Evolutionary conservation across 2,329 filamentous ascomycete species (phyloP).

Genomic region (Zymoseptoria passerinii): DNA sequence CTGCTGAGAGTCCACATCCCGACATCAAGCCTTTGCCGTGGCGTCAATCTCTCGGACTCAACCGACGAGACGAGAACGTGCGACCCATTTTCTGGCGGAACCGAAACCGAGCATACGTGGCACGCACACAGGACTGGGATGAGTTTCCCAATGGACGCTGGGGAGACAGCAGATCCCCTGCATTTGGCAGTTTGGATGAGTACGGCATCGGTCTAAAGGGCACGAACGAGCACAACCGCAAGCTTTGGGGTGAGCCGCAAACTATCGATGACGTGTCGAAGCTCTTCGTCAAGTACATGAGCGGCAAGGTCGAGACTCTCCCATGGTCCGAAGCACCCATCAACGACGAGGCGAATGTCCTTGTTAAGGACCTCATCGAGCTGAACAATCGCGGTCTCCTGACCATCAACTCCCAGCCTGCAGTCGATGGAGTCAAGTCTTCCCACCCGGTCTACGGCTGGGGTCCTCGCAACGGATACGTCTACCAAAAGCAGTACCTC

Average conservation of each 20-base stretch:
- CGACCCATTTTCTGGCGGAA: constrained; percentile 99
- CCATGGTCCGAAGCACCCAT: constrained; percentile 94
- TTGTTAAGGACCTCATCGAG: constrained; percentile 66
- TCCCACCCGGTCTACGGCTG: constrained; percentile 82
- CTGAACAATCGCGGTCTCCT: constrained; percentile 81
- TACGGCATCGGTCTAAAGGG: constrained; percentile 92
- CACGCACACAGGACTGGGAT: constrained; percentile 96
- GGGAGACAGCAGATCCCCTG: constrained; percentile 93
- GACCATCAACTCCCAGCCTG: constrained; percentile 95
- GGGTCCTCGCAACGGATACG: constrained; percentile 91
- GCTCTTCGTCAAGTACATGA: constrained; percentile 78
- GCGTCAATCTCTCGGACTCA: constrained; percentile 86
- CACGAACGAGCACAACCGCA: constrained; percentile 90
- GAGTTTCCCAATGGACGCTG: constrained; percentile 98
- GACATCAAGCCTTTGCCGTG: constrained; percentile 73
- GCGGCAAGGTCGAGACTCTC: constrained; percentile 69
- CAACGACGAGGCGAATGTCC: constrained; percentile 68
- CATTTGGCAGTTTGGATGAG: constrained; percentile 88
- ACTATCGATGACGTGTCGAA: constrained; percentile 71
- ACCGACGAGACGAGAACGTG: constrained; percentile 86
- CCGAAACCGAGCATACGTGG: constrained; percentile 88
- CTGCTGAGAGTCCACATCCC: constrained; percentile 50
- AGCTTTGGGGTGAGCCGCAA: constrained; percentile 83
- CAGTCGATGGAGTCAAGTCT: constrained; percentile 84
- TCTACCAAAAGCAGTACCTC: constrained; percentile 96